Evolutionary conservation across 2,329 filamentous ascomycete species (phyloP).

Genomic region (Aspergillus sergii): DNA sequence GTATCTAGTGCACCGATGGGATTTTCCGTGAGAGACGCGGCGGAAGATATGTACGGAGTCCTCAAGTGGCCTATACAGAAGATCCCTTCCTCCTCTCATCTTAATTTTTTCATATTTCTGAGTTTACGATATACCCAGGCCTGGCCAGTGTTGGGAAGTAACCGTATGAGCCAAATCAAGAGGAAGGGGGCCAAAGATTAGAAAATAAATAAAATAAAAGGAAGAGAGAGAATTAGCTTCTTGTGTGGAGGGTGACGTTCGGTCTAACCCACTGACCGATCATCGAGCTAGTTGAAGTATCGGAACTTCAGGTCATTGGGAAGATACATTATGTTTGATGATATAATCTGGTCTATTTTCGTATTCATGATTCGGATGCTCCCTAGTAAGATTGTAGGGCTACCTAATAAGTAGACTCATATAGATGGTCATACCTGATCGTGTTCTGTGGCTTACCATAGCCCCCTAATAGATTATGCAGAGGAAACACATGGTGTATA

Average conservation of each 20-base stretch:
- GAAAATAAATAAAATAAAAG: not conserved
- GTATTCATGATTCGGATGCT: not conserved
- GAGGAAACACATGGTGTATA: not conserved
- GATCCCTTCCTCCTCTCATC: not conserved
- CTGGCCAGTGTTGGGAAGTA: not conserved
- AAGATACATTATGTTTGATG: not conserved
- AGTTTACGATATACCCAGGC: not conserved
- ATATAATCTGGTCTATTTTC: not conserved
- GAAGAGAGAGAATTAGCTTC: not conserved
- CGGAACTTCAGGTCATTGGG: conserved; percentile 2
- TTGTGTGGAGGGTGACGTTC: conserved; percentile 1
- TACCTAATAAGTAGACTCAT: not conserved
- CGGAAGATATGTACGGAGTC: not conserved
- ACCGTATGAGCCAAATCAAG: conserved; percentile 1
- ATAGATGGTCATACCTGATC: not conserved
- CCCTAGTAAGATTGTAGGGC: not conserved
- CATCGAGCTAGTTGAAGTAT: conserved; percentile 3
- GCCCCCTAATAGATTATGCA: not conserved
- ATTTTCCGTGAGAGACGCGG: not conserved
- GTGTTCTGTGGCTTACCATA: not conserved
- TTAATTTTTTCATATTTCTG: not conserved
- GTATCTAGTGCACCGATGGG: conserved; percentile 13
- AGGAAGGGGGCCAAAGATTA: not conserved
- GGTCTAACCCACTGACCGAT: conserved; percentile 1
- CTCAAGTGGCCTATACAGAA: not conserved